phyloP scores from a whole-genome alignment of 768 basidiomycete species.

The Rhodotorula paludigena region DNA sequence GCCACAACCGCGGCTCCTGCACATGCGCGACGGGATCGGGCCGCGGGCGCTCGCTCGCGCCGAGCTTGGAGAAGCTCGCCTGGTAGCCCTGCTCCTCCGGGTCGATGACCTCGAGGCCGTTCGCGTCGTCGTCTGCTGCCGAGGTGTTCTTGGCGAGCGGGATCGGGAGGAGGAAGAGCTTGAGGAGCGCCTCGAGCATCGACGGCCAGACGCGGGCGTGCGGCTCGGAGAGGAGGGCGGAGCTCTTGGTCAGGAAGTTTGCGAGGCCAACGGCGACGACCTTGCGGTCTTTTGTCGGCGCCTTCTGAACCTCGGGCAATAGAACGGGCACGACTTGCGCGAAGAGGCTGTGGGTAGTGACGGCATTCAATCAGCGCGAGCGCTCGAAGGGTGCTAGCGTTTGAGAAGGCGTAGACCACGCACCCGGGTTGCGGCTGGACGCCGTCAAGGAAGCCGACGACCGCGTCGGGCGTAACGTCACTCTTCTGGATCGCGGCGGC shows the following conservation, averaged over 20 bases:
- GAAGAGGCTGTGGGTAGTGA: conserved; percentile 62
- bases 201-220: conserved; percentile 64
- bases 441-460: conserved; percentile 70
- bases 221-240: conserved; percentile 63
- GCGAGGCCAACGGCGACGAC: conserved; percentile 73
- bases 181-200: conserved; percentile 64
- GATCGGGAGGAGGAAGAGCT: conserved; percentile 73
- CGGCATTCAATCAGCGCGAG: too few relatives aligned
- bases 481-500: conserved; percentile 68
- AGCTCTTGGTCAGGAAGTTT: conserved; percentile 69
- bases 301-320: conserved; percentile 71
- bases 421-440: conserved; percentile 70
- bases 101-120: conserved; percentile 65
- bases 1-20: conserved; percentile 45
- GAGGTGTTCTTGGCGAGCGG: conserved; percentile 53
- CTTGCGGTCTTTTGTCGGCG: conserved; percentile 77
- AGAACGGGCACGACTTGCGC: conserved; percentile 71
- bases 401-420: conserved; percentile 44
- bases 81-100: conserved; percentile 93
- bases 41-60: conserved; percentile 60
- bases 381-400: too few relatives aligned
- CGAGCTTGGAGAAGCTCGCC: conserved; percentile 84
- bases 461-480: conserved; percentile 69
- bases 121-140: conserved; percentile 50
- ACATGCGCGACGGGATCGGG: conserved; percentile 55